Evolutionary conservation across 2,329 filamentous ascomycete genomes (phyloP).

Genomic region (Pyrenophora tritici-repentis): DNA sequence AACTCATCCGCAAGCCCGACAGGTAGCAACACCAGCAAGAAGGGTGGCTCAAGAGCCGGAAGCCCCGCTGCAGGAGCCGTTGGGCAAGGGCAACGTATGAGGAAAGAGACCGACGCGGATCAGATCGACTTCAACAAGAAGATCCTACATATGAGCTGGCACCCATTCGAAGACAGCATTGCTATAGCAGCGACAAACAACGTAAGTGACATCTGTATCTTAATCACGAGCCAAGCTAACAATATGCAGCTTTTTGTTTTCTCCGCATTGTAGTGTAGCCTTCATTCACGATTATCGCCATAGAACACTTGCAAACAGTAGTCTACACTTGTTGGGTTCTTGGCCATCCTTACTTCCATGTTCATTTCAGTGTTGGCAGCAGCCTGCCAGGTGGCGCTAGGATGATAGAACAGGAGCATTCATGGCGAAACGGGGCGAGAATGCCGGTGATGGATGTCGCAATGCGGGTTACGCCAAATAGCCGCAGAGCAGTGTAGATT

Average conservation of each 20-base stretch:
- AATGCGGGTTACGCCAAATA: conserved; percentile 32
- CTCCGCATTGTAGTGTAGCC: conserved; percentile 54
- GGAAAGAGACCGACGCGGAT: conserved; percentile 98
- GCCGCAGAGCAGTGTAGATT: conserved; percentile 37
- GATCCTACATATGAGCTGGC: conserved; percentile 99
- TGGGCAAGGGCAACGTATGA: conserved; percentile 89
- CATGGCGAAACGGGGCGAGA: conserved; percentile 28
- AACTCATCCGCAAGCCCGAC: conserved; percentile 78
- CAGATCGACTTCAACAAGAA: conserved; percentile 99
- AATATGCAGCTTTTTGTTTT: conserved; percentile 60
- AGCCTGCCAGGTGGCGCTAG: conserved; percentile 34
- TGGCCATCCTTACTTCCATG: conserved; percentile 38
- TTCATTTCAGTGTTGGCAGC: conserved; percentile 36
- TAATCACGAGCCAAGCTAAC: conserved; percentile 7
- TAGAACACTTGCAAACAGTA: conserved; percentile 35
- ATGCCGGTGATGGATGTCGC: conserved; percentile 33
- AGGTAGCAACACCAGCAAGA: conserved; percentile 73
- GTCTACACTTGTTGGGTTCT: conserved; percentile 32
- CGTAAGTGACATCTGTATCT: conserved; percentile 63
- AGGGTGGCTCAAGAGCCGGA: conserved; percentile 82
- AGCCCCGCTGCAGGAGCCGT: conserved; percentile 76
- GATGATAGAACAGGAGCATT: conserved; percentile 37
- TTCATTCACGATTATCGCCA: conserved; percentile 30
- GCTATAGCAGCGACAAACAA: conserved; percentile 99
- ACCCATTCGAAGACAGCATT: conserved; percentile 99